These are phyloP conservation scores for Solanum pimpinellifolium DNA, from an alignment of 257 asterid genomes.

Conservation along the genomic window DNA sequence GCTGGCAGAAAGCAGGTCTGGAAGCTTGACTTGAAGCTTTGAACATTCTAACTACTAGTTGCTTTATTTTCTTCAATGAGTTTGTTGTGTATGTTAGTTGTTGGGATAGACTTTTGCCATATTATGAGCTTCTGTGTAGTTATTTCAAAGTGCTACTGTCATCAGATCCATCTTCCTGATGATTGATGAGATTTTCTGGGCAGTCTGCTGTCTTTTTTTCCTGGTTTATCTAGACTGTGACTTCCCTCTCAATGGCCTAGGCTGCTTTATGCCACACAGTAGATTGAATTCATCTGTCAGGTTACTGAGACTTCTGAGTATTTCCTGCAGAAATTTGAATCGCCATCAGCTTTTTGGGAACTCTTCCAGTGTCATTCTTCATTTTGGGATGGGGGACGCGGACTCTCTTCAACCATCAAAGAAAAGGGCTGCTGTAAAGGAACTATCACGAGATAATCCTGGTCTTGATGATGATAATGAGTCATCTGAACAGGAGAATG, in stretches of 20 bases:
- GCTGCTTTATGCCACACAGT: not conserved
- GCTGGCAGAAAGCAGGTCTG: not conserved
- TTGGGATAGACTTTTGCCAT: not conserved
- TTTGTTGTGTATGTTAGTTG: not conserved
- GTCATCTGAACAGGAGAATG: constrained; percentile 51
- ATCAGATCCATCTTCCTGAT: not conserved
- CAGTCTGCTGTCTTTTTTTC: not conserved
- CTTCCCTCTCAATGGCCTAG: not conserved
- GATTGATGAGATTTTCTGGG: not conserved
- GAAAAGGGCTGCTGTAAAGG: constrained; percentile 84
- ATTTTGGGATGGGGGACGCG: constrained; percentile 59
- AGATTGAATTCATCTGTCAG: not conserved
- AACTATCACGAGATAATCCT: constrained; percentile 76
- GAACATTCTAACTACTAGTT: not conserved
- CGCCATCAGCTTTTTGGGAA: not conserved
- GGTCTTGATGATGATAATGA: constrained; percentile 76
- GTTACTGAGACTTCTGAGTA: not conserved
- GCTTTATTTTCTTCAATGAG: not conserved
- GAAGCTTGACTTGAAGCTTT: not conserved
- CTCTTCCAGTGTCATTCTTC: not conserved
- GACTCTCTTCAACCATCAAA: constrained; percentile 63
- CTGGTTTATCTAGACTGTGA: not conserved
- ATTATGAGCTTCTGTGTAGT: not conserved
- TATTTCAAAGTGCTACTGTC: not conserved
- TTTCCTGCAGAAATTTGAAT: constrained; percentile 3